Conservation (phyloP, 2,329 filamentous ascomycete species). For the Botryosphaeria dothidea region DNA sequence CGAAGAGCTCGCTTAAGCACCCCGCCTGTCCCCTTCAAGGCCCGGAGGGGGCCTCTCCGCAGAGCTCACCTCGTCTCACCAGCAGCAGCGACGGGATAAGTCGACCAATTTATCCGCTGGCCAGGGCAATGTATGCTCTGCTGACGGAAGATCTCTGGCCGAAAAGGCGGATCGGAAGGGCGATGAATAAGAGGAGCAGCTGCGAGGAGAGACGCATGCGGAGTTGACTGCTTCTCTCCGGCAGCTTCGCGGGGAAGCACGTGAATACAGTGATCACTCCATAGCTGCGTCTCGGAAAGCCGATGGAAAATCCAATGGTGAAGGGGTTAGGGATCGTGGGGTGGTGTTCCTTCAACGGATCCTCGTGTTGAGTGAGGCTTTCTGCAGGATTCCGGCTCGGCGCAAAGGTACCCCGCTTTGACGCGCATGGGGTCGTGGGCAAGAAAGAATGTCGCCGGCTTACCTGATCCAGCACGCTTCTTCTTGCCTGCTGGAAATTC, state of each 20-base stretch:
- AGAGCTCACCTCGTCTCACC: neutral
- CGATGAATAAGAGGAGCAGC: no score
- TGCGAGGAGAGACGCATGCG: no score
- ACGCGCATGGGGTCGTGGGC: no score
- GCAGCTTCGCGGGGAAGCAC: no score
- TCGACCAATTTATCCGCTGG: neutral
- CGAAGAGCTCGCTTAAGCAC: neutral
- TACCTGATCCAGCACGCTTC: neutral
- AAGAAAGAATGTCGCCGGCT: neutral
- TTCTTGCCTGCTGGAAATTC: no score
- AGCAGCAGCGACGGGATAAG: no score
- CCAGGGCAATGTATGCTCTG: neutral
- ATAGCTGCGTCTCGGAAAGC: no score
- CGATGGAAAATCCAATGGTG: no score
- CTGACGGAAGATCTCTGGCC: conserved; percentile 6
- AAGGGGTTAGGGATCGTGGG: no score
- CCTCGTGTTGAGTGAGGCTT: neutral
- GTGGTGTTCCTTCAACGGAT: no score
- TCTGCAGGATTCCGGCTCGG: neutral
- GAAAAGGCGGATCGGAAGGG: neutral
- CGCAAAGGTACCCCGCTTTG: neutral
- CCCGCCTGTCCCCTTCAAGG: neutral
- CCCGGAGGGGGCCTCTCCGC: neutral
- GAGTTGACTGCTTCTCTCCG: no score
- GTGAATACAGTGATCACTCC: no score